phyloP scores from a whole-genome alignment of 2,329 filamentous ascomycete genomes.

The Lasiodiplodia sp. region DNA sequence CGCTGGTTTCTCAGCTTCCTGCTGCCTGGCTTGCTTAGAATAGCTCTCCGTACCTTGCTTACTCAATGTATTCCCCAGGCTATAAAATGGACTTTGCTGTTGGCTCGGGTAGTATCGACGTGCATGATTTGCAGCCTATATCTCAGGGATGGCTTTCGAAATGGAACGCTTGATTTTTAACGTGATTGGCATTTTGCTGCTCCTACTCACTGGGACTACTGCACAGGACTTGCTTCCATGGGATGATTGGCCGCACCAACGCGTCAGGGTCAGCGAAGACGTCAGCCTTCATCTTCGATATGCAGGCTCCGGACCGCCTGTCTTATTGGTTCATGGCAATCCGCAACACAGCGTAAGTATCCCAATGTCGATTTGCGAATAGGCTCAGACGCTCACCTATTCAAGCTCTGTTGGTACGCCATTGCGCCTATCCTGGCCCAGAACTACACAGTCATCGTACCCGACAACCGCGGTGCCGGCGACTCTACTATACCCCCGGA shows the following conservation, averaged over 20 bases:
- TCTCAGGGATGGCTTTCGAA: no score
- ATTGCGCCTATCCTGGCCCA: not conserved
- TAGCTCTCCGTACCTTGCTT: not conserved
- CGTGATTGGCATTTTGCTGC: no score
- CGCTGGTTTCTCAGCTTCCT: not conserved
- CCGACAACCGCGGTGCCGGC: conserved; percentile 33
- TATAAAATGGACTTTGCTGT: no score
- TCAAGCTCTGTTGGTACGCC: conserved; percentile 7
- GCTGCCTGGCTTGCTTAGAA: not conserved
- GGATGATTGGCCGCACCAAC: conserved; percentile 3
- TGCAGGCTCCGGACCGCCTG: not conserved
- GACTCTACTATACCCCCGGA: conserved; percentile 48
- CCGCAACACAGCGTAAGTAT: conserved; percentile 9
- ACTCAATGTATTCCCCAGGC: no score
- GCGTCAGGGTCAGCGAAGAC: not conserved
- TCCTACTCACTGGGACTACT: not conserved
- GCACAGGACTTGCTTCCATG: not conserved
- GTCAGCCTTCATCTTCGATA: conserved; percentile 6
- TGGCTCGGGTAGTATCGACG: no score
- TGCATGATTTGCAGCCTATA: no score
- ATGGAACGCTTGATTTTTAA: no score
- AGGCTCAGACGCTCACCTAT: no score
- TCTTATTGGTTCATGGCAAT: not conserved
- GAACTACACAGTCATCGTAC: conserved; percentile 34
- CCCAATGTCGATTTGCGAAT: no score